phyloP scores from a whole-genome alignment of 2,329 filamentous ascomycete species.

The Simplicillium sp. region DNA sequence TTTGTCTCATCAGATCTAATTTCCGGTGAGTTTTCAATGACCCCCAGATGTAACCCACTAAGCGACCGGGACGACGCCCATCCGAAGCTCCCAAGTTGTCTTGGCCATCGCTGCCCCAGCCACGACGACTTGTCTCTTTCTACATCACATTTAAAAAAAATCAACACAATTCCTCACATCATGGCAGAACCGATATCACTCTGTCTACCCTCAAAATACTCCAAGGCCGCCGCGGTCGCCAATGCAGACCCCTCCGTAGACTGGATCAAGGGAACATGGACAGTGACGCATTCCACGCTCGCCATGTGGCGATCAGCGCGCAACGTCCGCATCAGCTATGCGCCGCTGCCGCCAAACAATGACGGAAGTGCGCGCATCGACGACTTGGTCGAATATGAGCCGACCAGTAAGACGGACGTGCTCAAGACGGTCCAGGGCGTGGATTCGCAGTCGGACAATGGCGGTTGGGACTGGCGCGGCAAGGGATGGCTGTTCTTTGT shows the following conservation, averaged over 20 bases:
- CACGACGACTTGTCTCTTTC: too few relatives aligned
- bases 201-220: conserved; percentile 38
- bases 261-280: conserved; percentile 60
- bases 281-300: conserved; percentile 66
- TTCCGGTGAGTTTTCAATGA: too few relatives aligned
- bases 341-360: conserved; percentile 30
- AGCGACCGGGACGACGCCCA: too few relatives aligned
- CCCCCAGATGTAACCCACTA: too few relatives aligned
- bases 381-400: conserved; percentile 65
- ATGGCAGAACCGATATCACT: not conserved
- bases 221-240: conserved; percentile 13
- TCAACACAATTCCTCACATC: too few relatives aligned
- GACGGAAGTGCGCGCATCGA: conserved; percentile 45
- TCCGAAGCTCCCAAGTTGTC: too few relatives aligned
- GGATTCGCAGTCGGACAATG: conserved; percentile 38
- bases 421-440: conserved; percentile 56
- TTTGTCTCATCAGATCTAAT: too few relatives aligned
- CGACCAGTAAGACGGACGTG: conserved; percentile 33
- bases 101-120: too few relatives aligned
- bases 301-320: conserved; percentile 72
- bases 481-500: conserved; percentile 66
- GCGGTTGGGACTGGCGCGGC: conserved; percentile 66
- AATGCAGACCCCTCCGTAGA: conserved; percentile 37
- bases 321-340: conserved; percentile 76
- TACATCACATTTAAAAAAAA: too few relatives aligned